phyloP scores from a whole-genome alignment of 169 alveolate genomes.

The Eimeria maxima region DNA sequence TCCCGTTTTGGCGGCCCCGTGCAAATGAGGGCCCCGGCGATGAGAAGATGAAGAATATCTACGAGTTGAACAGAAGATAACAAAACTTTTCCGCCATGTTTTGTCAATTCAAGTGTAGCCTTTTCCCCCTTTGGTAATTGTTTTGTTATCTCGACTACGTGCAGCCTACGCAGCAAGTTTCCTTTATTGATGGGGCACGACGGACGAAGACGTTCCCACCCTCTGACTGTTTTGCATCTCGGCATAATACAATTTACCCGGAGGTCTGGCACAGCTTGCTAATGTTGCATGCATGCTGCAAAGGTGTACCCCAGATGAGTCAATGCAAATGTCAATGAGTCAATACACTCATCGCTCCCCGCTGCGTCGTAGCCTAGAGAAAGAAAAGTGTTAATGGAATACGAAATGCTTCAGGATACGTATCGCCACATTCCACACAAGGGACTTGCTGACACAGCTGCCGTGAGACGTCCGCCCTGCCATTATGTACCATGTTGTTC shows the following conservation, averaged over 20 bases:
- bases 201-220: neutral
- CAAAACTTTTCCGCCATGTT: neutral
- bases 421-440: neutral
- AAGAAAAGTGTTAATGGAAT: neutral
- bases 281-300: neutral
- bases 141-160: neutral
- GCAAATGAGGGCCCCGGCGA: neutral
- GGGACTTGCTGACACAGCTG: neutral
- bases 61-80: neutral
- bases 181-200: neutral
- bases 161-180: neutral
- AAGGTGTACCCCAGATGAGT: neutral
- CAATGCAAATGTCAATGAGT: neutral
- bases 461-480: neutral
- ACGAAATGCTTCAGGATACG: neutral
- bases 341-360: no score
- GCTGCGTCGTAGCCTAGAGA: no score
- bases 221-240: neutral
- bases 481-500: neutral
- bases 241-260: neutral
- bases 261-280: neutral
- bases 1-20: conserved; percentile 8
- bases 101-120: neutral
- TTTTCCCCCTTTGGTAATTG: neutral
- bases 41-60: no score